phyloP scores from a whole-genome alignment of 1,139 yeast species.

The Debaryomyces singareniensis region DNA sequence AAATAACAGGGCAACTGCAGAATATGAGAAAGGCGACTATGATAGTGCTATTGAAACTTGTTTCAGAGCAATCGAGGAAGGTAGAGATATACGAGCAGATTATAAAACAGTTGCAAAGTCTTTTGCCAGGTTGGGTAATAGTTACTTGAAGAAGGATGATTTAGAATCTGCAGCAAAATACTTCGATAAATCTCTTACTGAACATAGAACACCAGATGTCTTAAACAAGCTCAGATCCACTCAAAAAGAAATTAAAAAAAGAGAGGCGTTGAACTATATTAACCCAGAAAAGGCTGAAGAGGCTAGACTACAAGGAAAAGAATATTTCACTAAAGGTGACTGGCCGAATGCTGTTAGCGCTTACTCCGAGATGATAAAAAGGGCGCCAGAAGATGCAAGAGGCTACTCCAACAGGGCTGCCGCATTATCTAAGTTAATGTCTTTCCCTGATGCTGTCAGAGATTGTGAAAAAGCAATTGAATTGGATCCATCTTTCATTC shows the following conservation, averaged over 20 bases:
- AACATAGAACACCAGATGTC: conserved; percentile 94
- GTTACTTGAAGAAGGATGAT: conserved; percentile 71
- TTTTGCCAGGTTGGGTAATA: conserved; percentile 83
- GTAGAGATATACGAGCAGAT: conserved; percentile 86
- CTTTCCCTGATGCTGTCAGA: conserved; percentile 92
- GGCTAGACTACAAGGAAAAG: conserved; percentile 91
- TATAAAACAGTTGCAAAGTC: conserved; percentile 90
- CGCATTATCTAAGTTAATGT: conserved; percentile 86
- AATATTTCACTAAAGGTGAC: conserved; percentile 80
- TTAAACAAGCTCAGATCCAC: conserved; percentile 80
- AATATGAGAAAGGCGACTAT: conserved; percentile 89
- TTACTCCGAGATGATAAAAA: conserved; percentile 90
- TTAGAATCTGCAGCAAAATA: conserved; percentile 65
- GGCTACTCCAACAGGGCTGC: conserved; percentile 99
- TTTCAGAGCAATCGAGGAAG: conserved; percentile 76
- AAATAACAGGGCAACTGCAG: conserved; percentile 97
- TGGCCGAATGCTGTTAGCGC: conserved; percentile 97
- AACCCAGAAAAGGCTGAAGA: conserved; percentile 93
- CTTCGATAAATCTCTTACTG: conserved; percentile 90
- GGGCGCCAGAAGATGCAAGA: conserved; percentile 94
- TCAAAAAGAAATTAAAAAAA: conserved; percentile 76
- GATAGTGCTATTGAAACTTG: conserved; percentile 81
- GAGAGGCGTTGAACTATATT: conserved; percentile 72
- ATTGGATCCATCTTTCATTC: conserved; percentile 80
- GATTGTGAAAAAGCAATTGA: conserved; percentile 90